These are phyloP conservation scores for Globisporangium heterothallicum DNA, from an alignment of 352 stramenopile species.

Conservation along the genomic window DNA sequence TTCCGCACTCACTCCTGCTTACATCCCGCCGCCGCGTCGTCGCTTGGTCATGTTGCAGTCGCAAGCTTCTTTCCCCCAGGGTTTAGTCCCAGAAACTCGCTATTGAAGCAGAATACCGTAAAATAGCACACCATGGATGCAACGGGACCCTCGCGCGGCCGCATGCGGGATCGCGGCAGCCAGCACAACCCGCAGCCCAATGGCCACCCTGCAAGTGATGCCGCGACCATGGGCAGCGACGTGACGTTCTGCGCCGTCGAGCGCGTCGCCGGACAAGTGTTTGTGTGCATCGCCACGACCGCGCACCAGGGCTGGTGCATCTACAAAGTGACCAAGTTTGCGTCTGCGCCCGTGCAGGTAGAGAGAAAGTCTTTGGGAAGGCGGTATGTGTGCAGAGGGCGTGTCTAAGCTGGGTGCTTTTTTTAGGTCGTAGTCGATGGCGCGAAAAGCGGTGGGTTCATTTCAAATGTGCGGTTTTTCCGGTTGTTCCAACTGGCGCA, in stretches of 20 bases:
- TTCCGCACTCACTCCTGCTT: neutral
- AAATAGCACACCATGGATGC: neutral
- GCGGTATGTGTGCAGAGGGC: neutral
- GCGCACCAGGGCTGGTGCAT: slow-evolving; percentile 36
- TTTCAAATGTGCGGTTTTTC: slow-evolving; percentile 55
- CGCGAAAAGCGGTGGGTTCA: slow-evolving; percentile 29
- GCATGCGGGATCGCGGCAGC: neutral
- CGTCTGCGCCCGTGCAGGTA: slow-evolving; percentile 43
- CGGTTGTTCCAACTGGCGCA: slow-evolving; percentile 39
- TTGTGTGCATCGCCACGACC: slow-evolving; percentile 54
- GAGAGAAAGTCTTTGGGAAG: neutral
- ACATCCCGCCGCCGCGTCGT: neutral
- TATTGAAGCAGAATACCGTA: neutral
- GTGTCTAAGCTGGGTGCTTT: slow-evolving; percentile 6
- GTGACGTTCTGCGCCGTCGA: slow-evolving; percentile 66
- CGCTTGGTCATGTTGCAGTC: neutral
- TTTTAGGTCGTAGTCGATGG: slow-evolving; percentile 42
- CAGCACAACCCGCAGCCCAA: neutral
- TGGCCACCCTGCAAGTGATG: slow-evolving; percentile 11
- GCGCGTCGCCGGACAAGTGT: slow-evolving; percentile 39
- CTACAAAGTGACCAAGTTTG: slow-evolving; percentile 57
- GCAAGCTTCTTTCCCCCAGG: neutral
- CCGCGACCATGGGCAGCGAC: slow-evolving; percentile 21
- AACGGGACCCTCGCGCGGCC: neutral
- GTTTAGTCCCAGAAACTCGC: neutral